A percentile compares a stretch with the other conserved stretches of the same genome.
Conservation (phyloP, 208 protist genomes). For the Leishmania mexicana region DNA sequence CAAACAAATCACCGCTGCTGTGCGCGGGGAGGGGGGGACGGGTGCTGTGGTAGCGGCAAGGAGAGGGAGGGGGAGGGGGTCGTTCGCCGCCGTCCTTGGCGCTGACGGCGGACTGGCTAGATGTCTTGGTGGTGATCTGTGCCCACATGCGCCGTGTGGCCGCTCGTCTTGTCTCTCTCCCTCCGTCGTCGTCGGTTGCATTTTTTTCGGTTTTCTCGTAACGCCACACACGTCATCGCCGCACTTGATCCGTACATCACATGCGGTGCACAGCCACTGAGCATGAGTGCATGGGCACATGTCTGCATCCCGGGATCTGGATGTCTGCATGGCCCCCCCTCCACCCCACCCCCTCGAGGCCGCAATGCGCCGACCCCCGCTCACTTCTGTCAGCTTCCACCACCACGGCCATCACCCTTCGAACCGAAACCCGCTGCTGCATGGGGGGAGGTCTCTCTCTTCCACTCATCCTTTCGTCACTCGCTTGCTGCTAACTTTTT, state of each 20-base stretch:
- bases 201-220: too few relatives aligned
- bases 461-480: neutral
- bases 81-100: neutral
- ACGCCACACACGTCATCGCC: neutral
- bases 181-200: neutral
- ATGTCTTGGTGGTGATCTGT: neutral
- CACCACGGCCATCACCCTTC: neutral
- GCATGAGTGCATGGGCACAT: neutral
- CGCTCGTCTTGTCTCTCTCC: neutral
- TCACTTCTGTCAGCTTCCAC: neutral
- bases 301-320: neutral
- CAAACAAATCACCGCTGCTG: neutral
- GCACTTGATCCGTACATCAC: neutral
- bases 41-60: neutral
- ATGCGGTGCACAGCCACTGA: neutral
- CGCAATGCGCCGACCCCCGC: neutral
- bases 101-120: neutral
- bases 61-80: too few relatives aligned
- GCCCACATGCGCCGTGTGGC: neutral
- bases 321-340: neutral
- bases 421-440: neutral
- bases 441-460: neutral
- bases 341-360: neutral
- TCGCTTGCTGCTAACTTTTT: neutral
- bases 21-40: neutral